Evolutionary conservation across 192 early-diverging fungal species (phyloP).

Genomic region (Coemansia sp.): DNA sequence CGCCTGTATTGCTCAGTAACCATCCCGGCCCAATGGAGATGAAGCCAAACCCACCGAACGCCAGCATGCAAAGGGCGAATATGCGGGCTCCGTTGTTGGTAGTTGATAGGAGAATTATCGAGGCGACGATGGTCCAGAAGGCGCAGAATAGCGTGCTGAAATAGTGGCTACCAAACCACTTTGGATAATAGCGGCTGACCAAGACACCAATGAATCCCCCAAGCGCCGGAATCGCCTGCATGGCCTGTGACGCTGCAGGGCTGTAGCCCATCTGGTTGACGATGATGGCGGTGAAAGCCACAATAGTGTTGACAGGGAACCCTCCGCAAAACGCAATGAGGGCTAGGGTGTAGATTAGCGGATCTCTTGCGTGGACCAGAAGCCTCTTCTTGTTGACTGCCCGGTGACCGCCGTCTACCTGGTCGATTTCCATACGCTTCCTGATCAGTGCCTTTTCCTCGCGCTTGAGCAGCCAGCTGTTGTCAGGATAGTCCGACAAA

Average conservation of each 20-base stretch:
- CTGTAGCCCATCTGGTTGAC: slow-evolving; percentile 37
- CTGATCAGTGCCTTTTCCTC: slow-evolving; percentile 21
- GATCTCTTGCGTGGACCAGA: slow-evolving; percentile 12
- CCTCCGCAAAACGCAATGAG: slow-evolving; percentile 33
- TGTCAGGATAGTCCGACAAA: slow-evolving; percentile 35
- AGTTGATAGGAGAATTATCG: slow-evolving; percentile 22
- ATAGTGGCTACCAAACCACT: slow-evolving; percentile 25
- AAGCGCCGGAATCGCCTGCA: slow-evolving; percentile 35
- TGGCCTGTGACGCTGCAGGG: slow-evolving; percentile 28
- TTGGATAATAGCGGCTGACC: slow-evolving; percentile 27
- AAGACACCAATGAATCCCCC: slow-evolving; percentile 36
- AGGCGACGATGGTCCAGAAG: slow-evolving; percentile 15
- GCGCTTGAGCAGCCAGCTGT: slow-evolving; percentile 27
- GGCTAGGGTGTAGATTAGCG: slow-evolving; percentile 28
- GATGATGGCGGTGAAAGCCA: slow-evolving; percentile 37
- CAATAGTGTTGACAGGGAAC: slow-evolving; percentile 41
- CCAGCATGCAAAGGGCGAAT: slow-evolving; percentile 40
- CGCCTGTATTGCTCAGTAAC: slow-evolving; percentile 43
- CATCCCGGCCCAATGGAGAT: slow-evolving; percentile 39
- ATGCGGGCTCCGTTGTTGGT: slow-evolving; percentile 39
- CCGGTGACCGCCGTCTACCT: slow-evolving; percentile 28
- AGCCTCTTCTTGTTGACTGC: slow-evolving; percentile 20
- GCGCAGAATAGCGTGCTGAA: slow-evolving; percentile 31
- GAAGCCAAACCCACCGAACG: slow-evolving; percentile 38
- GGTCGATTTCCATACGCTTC: slow-evolving; percentile 21